These are phyloP conservation scores for Nakazawaea ernobii DNA, from an alignment of 805 yeast species.

Conservation along the genomic window DNA sequence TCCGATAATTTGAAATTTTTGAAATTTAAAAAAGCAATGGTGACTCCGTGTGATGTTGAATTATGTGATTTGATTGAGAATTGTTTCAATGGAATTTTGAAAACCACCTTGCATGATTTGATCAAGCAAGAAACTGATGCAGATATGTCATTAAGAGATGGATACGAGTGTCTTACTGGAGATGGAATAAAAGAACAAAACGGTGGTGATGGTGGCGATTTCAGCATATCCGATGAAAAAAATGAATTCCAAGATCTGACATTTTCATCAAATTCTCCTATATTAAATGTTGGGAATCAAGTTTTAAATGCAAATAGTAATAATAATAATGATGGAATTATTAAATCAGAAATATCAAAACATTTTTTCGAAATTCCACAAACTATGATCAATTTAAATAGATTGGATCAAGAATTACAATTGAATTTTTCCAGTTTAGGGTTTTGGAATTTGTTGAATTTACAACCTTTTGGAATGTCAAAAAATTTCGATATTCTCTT, in stretches of 20 bases:
- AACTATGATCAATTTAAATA: constrained; percentile 28
- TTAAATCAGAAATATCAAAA: constrained; percentile 9
- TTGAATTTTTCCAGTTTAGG: constrained; percentile 42
- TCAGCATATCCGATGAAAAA: no score
- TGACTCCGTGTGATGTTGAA: neutral
- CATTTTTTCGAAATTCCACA: constrained; percentile 29
- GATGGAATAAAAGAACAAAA: constrained; percentile 28
- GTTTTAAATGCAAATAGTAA: no score
- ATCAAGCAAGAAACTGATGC: constrained; percentile 11
- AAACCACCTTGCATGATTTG: constrained; percentile 1
- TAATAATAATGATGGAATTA: constrained; percentile 11
- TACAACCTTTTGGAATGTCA: constrained; percentile 44
- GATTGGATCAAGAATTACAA: constrained; percentile 33
- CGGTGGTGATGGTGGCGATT: constrained; percentile 26
- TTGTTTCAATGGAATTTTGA: constrained; percentile 6
- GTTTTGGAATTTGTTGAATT: constrained; percentile 54
- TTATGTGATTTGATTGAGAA: neutral
- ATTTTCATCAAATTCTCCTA: constrained; percentile 26
- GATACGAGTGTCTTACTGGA: constrained; percentile 25
- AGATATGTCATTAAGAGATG: constrained; percentile 27
- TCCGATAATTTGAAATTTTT: neutral
- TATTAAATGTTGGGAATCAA: constrained; percentile 17
- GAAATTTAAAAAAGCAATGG: neutral
- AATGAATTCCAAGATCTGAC: constrained; percentile 21
- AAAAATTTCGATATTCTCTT: constrained; percentile 50